Base-by-base conservation (phyloP, 768 basidiomycete genomes). In the Ephemerocybe angulata region DNA sequence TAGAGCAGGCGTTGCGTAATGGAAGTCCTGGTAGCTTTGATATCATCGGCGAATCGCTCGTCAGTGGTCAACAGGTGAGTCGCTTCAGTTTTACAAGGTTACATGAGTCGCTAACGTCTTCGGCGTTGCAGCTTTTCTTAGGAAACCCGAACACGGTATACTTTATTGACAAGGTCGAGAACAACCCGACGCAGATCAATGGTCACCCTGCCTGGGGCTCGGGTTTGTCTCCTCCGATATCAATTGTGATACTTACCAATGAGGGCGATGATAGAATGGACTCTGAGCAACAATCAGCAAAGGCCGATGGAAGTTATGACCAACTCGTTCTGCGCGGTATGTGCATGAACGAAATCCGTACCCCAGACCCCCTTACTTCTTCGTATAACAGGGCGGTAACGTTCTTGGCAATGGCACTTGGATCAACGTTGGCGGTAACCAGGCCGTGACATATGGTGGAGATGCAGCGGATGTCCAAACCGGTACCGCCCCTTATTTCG, bases 251-350 rank as follows among this genome's bases (percentile, higher is more conserved):
- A 24, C 28, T 19, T 17, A n/a, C 25, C 8, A 13, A 19, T 30
- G 2, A 30, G 24, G 42, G 49, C 19, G 7, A 8, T 29, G 2
- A 33, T 60, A 79, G 80, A 79, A 68, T 90, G 82, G 62, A 74
- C 82, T 15, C 58, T 85, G 19, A 69, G 69, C 17, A 75, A 79
- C 5, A 84, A 87, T 60, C 60, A 64, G 6, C 84, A 81, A 56
- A 77, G 85, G n/a, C 60, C 89, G 0, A 86, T 94, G 85, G 84
- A 93, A 63, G 76, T 86, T 42, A 59, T 79, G 52, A 88, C 88
- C 10, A 93, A 95, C 63, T 70, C 85, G 0, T 93, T 93, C 70
- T 93, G 89, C 62, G 89, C 90, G 6, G 86, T 85, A 58, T 64
- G 83, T 37, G 11, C 22, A 24, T 29, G 31, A 15, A 27, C 27